Evolutionary conservation across 805 yeast genomes (phyloP).

Genomic region (Candida ortonii): DNA sequence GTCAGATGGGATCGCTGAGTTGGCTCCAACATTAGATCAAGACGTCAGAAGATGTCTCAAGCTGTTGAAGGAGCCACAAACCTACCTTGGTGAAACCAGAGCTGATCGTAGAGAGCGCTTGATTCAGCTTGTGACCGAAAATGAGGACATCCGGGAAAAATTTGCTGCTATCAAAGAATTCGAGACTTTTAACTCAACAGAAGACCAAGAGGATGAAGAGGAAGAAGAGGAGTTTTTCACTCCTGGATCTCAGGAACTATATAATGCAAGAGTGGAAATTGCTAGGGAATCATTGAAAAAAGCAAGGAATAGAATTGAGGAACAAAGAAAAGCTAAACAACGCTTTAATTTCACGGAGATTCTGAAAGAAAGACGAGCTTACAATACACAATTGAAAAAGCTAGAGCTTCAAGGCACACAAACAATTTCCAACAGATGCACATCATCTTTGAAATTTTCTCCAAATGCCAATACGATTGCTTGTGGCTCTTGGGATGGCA

Average conservation of each 20-base stretch:
- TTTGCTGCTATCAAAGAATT: not conserved
- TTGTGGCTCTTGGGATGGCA: slow-evolving; percentile 85
- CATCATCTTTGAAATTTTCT: slow-evolving; percentile 54
- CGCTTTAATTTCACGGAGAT: slow-evolving; percentile 28
- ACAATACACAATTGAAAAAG: slow-evolving; percentile 26
- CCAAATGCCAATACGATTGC: slow-evolving; percentile 42
- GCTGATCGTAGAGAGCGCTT: slow-evolving; percentile 57
- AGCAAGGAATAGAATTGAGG: slow-evolving; percentile 42
- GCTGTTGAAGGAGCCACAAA: slow-evolving; percentile 53
- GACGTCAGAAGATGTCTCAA: slow-evolving; percentile 54
- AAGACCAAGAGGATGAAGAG: slow-evolving; percentile 36
- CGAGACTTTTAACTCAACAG: not conserved
- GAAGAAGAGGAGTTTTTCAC: slow-evolving; percentile 83
- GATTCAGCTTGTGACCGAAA: slow-evolving; percentile 39
- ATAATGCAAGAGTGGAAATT: slow-evolving; percentile 49
- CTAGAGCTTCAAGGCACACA: slow-evolving; percentile 64
- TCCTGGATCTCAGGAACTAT: slow-evolving; percentile 61
- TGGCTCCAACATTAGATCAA: slow-evolving; percentile 63
- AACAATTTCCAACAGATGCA: slow-evolving; percentile 64
- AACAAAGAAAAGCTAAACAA: slow-evolving; percentile 31
- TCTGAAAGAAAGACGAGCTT: slow-evolving; percentile 15
- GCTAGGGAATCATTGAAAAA: slow-evolving; percentile 48
- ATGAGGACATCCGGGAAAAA: slow-evolving; percentile 22
- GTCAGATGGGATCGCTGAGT: slow-evolving; percentile 14
- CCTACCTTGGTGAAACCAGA: slow-evolving; percentile 56